phyloP scores from a whole-genome alignment of 2,329 filamentous ascomycete species.

The Arthrocladium fulminans region DNA sequence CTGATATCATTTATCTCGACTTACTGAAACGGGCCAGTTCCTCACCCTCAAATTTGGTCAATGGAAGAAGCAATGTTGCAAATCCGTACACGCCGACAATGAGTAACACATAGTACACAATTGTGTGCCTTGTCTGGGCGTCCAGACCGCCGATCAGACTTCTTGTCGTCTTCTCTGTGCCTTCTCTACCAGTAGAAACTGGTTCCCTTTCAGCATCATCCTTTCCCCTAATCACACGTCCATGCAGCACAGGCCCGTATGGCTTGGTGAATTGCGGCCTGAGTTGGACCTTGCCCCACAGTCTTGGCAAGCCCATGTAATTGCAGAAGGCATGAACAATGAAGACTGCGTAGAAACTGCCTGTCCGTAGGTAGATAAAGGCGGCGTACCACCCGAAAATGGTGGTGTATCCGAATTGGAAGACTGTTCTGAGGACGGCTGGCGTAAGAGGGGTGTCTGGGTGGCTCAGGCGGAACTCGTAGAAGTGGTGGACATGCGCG shows the following conservation, averaged over 20 bases:
- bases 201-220: conserved; percentile 24
- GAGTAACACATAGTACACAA: conserved; percentile 70
- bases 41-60: conserved; percentile 43
- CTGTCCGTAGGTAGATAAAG: conserved; percentile 78
- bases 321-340: conserved; percentile 85
- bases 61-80: conserved; percentile 58
- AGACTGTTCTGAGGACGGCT: conserved; percentile 60
- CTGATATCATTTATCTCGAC: not conserved
- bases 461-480: conserved; percentile 80
- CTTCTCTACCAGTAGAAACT: conserved; percentile 30
- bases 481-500: conserved; percentile 90
- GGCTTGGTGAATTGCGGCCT: conserved; percentile 13
- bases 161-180: conserved; percentile 22
- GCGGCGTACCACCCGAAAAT: conserved; percentile 89
- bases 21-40: not conserved
- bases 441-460: conserved; percentile 56
- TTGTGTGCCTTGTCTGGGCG: conserved; percentile 52
- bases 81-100: conserved; percentile 63
- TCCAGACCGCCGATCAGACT: conserved; percentile 21
- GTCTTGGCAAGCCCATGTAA: conserved; percentile 73
- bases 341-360: conserved; percentile 67
- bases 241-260: not conserved
- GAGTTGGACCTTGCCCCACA: conserved; percentile 69
- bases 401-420: conserved; percentile 86
- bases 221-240: conserved; percentile 8